Conservation (phyloP, 805 yeast species). For the Candida ascalaphidarum region DNA sequence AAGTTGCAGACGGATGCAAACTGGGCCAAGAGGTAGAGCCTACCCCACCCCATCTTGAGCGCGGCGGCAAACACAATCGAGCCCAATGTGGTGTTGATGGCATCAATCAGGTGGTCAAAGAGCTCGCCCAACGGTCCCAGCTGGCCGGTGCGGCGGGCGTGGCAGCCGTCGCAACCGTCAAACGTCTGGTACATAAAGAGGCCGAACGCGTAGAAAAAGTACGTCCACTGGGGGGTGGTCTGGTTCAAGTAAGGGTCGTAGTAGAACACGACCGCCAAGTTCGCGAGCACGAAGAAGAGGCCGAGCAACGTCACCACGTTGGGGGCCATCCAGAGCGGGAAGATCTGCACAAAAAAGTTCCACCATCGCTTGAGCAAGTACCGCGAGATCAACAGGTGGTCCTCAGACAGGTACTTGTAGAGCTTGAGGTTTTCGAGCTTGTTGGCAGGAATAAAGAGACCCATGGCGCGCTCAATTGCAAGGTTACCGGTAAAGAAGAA, state of each 20-base stretch:
- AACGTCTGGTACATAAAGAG: slow-evolving; percentile 88
- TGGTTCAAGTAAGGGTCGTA: slow-evolving; percentile 61
- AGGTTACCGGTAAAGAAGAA: too few species aligned
- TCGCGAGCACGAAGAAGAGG: slow-evolving; percentile 57
- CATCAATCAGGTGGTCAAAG: slow-evolving; percentile 81
- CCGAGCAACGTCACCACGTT: slow-evolving; percentile 83
- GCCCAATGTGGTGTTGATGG: slow-evolving; percentile 73
- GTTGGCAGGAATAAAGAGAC: slow-evolving; percentile 50
- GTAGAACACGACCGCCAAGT: slow-evolving; percentile 56
- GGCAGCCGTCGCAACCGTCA: slow-evolving; percentile 94
- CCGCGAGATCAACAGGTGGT: slow-evolving; percentile 69
- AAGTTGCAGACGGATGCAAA: slow-evolving; percentile 74
- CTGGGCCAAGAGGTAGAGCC: slow-evolving; percentile 52
- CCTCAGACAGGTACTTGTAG: slow-evolving; percentile 69
- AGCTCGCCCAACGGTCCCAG: slow-evolving; percentile 91
- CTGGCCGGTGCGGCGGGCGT: slow-evolving; percentile 93
- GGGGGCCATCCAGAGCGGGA: slow-evolving; percentile 89
- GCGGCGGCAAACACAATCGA: slow-evolving; percentile 67
- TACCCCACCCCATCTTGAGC: slow-evolving; percentile 67
- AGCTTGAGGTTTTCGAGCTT: slow-evolving; percentile 45
- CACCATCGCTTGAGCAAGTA: slow-evolving; percentile 78
- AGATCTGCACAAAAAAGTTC: slow-evolving; percentile 58
- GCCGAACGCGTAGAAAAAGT: slow-evolving; percentile 69
- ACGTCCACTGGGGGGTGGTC: slow-evolving; percentile 67
- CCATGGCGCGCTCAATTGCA: slow-evolving; percentile 34